Conservation (phyloP, 352 stramenopile species). For the Globisporangium uncinulatum region DNA sequence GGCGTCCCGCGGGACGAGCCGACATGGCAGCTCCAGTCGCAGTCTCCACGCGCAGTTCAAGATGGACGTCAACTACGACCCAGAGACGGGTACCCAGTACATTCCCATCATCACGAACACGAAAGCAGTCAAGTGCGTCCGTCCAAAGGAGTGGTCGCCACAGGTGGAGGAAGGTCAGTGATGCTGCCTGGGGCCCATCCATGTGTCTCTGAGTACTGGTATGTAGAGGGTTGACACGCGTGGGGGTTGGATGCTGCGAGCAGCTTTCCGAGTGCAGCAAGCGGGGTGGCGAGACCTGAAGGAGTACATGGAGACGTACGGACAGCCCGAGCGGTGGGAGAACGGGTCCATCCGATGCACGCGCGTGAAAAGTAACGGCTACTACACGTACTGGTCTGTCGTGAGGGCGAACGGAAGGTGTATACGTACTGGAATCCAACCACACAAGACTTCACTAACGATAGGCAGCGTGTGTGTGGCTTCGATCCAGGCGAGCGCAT, state of each 20-base stretch:
- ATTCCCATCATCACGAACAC: conserved; percentile 38
- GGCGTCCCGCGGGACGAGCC: conserved; percentile 30
- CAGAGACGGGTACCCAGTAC: conserved; percentile 17
- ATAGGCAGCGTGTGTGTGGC: background rate
- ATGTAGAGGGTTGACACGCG: too few species aligned
- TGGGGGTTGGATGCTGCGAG: too few species aligned
- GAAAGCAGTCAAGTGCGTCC: conserved; percentile 57
- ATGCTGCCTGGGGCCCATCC: background rate
- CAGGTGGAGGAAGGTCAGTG: conserved; percentile 56
- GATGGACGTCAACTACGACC: conserved; percentile 43
- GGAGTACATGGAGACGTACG: conserved; percentile 77
- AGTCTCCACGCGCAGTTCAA: conserved; percentile 35
- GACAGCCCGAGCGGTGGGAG: conserved; percentile 62
- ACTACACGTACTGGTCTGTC: conserved; percentile 75
- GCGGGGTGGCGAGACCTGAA: conserved; percentile 71
- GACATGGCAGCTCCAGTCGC: conserved; percentile 11
- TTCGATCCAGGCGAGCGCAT: conserved; percentile 29
- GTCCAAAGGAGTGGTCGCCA: conserved; percentile 61
- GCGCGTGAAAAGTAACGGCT: conserved; percentile 75
- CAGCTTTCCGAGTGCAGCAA: conserved; percentile 65
- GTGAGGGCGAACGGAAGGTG: background rate
- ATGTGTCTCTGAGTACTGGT: too few species aligned
- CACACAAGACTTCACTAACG: too few species aligned
- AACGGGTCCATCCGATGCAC: conserved; percentile 78
- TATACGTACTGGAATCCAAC: too few species aligned